phyloP scores from a whole-genome alignment of 495 filamentous ascomycete species.

The Pseudomonodictys pantanalensis region DNA sequence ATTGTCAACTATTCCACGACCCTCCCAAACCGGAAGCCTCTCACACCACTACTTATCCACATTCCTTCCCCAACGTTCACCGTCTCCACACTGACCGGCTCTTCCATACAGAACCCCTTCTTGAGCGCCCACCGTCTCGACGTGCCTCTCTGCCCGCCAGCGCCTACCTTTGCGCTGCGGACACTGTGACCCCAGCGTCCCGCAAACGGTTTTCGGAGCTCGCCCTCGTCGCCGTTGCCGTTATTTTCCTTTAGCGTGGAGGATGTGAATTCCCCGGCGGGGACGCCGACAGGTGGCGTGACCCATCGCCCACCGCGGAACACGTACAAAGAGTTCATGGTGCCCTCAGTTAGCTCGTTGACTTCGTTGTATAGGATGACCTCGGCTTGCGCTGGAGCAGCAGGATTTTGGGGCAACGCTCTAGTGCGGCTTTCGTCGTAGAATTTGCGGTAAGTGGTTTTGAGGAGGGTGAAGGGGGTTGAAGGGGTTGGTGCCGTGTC shows the following conservation, averaged over 20 bases:
- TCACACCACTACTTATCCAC: slow-evolving; percentile 83
- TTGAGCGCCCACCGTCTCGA: slow-evolving; percentile 76
- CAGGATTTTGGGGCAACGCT: slow-evolving; percentile 38
- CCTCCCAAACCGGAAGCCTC: slow-evolving; percentile 57
- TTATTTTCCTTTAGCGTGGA: not conserved
- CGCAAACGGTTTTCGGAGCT: slow-evolving; percentile 30
- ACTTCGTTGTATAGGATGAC: slow-evolving; percentile 68
- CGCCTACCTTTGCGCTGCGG: slow-evolving; percentile 36
- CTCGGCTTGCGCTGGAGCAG: slow-evolving; percentile 49
- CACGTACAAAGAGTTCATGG: slow-evolving; percentile 77
- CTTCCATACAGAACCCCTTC: slow-evolving; percentile 61
- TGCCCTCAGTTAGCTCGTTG: slow-evolving; percentile 81
- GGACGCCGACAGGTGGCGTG: slow-evolving; percentile 54
- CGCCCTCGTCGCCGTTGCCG: slow-evolving; percentile 21
- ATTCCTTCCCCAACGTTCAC: slow-evolving; percentile 71
- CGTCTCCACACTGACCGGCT: slow-evolving; percentile 51
- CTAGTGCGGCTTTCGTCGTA: slow-evolving; percentile 34
- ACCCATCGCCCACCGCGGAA: slow-evolving; percentile 65
- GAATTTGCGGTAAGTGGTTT: slow-evolving; percentile 37
- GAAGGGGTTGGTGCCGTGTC: slow-evolving; percentile 32
- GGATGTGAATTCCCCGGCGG: slow-evolving; percentile 16
- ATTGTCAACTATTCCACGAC: slow-evolving; percentile 19
- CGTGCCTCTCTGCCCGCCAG: slow-evolving; percentile 79
- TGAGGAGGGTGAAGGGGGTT: slow-evolving; percentile 37
- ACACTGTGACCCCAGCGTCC: slow-evolving; percentile 36